Evolutionary conservation across 2,329 filamentous ascomycete genomes (phyloP).

Genomic region (Mollisia scopiformis): DNA sequence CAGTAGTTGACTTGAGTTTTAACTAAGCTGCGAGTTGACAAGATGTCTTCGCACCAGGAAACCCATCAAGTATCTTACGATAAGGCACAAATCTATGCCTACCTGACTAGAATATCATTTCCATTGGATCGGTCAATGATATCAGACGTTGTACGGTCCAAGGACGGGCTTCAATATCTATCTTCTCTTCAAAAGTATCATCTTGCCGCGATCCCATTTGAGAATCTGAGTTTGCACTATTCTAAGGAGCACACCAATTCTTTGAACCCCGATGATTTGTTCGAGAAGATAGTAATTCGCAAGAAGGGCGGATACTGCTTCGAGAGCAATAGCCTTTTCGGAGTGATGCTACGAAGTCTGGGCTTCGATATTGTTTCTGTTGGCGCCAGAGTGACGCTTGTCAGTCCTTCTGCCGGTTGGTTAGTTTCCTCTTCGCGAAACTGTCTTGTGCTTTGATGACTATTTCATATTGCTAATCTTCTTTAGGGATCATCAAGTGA

Average conservation of each 20-base stretch:
- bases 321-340: constrained; percentile 57
- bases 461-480: not conserved
- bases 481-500: constrained; percentile 58
- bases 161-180: not conserved
- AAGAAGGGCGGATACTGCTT: constrained; percentile 60
- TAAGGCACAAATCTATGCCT: too few relatives aligned
- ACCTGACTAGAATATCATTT: not conserved
- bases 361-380: constrained; percentile 56
- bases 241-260: not conserved
- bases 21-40: too few relatives aligned
- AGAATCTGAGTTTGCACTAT: not conserved
- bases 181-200: not conserved
- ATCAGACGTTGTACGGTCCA: not conserved
- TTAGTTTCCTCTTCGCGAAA: constrained; percentile 24
- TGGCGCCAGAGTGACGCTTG: constrained; percentile 49
- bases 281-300: not conserved
- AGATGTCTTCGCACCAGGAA: not conserved
- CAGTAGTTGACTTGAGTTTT: too few relatives aligned
- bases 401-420: constrained; percentile 50
- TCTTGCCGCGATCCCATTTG: not conserved
- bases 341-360: constrained; percentile 50
- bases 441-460: not conserved
- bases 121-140: too few relatives aligned
- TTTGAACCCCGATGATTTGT: not conserved
- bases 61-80: too few relatives aligned